Base-by-base conservation (phyloP, 495 filamentous ascomycete species). In the Trichoderma erinaceum region DNA sequence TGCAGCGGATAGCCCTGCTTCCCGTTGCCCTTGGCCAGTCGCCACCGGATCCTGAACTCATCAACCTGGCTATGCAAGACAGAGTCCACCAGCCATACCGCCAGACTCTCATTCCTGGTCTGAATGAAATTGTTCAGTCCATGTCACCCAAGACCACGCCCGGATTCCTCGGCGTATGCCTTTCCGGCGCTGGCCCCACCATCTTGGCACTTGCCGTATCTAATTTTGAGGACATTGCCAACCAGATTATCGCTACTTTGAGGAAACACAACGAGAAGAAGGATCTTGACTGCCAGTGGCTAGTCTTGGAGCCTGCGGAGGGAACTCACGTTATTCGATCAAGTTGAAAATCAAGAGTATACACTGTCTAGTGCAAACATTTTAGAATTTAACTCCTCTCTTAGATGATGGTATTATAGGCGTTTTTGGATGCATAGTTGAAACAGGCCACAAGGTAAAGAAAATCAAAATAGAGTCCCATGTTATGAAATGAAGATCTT, bases 11-110 rank as follows among this genome's bases (percentile, higher is more conserved):
- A 74, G 92, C 93, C 18, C 81, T 98, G 27, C 87, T 99, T 13
- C 91, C 93, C 15, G 87, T 89, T 5, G 92, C 92, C 2, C 81
- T 99, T 69, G 93, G 93, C 61, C 85, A 89, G 70, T 92, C 89
- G 18, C 95, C 95, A 8, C 94, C 93, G n/a, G 89, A 97, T 73
- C 86, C 94, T 48, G 89, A 93, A 69, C 88, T 92, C 77, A 98
- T 99, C 75, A 96, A 92, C 80, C 84, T 93, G 35, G 94, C 92
- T 35, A 99, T 99, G 95, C 93, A 97, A 78, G 95, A 99, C 80
- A 95, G 92, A 76, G 83, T 99, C 48, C 95, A 99, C 77, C 95
- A 99, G 77, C 94, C 91, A 12, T 97, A 98, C 78, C 88, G 95
- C 56, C 87, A 91, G 75, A 88, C 83, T 15, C 83, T 99, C 64